A percentile compares a stretch with the other conserved stretches of the same genome.
Evolutionary conservation across 73 alveolate species (phyloP).

Genomic region (Paramecium sexaurelia): DNA sequence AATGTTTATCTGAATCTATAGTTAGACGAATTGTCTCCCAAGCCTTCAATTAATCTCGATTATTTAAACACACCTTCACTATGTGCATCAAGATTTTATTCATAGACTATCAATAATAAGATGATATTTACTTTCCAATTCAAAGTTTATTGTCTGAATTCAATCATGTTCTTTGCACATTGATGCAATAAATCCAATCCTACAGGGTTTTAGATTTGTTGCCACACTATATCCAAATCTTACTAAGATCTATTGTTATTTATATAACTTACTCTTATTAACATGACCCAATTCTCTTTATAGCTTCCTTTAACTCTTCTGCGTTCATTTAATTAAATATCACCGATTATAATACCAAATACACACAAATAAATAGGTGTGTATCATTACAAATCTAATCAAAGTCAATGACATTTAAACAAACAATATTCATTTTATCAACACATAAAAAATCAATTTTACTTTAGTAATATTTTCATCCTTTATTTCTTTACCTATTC

Average conservation of each 20-base stretch:
- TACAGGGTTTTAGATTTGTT: not conserved
- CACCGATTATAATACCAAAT: not conserved
- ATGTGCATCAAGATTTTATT: not conserved
- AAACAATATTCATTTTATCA: too few relatives aligned
- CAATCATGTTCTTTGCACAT: slow-evolving; percentile 4
- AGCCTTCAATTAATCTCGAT: not conserved
- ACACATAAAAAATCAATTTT: not conserved
- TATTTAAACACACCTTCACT: slow-evolving; percentile 15
- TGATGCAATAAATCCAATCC: not conserved
- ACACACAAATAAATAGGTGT: slow-evolving; percentile 3
- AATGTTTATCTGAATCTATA: slow-evolving; percentile 15
- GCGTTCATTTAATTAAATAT: slow-evolving; percentile 20
- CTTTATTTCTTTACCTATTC: not conserved
- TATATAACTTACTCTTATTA: not conserved
- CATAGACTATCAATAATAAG: not conserved
- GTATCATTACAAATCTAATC: not conserved
- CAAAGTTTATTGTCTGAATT: not conserved
- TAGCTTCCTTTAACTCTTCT: slow-evolving; percentile 40
- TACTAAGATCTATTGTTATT: not conserved
- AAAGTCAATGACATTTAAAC: not conserved
- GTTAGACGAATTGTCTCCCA: slow-evolving; percentile 9
- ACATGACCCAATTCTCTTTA: not conserved
- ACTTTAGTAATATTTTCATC: too few relatives aligned
- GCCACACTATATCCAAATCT: not conserved
- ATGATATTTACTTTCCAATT: not conserved